Evolutionary conservation across 108 stramenopile genomes (phyloP).

Genomic region (Discostella pseudostelligera): DNA sequence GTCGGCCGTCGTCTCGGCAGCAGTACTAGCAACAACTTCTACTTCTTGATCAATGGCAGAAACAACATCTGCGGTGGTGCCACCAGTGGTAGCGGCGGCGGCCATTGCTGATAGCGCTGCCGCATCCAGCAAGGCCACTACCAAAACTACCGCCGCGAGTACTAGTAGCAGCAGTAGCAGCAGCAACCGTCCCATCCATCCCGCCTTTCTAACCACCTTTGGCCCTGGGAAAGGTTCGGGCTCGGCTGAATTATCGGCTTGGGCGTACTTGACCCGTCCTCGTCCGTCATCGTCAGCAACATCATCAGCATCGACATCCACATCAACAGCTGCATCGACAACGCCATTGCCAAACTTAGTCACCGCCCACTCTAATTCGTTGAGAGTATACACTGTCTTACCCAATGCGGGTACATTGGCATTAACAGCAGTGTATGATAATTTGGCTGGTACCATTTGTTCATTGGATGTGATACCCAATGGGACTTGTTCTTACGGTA

Average conservation of each 20-base stretch:
- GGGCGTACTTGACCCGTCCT: conserved; percentile 66
- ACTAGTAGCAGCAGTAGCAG: not conserved
- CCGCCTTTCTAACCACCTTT: conserved; percentile 40
- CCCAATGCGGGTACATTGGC: conserved; percentile 58
- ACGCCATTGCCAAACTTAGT: conserved; percentile 68
- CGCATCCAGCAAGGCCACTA: no score
- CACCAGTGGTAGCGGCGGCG: no score
- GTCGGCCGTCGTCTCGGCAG: no score
- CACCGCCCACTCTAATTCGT: conserved; percentile 73
- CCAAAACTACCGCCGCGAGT: not conserved
- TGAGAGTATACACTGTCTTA: conserved; percentile 61
- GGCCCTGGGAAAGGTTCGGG: conserved; percentile 41
- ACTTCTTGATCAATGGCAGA: no score
- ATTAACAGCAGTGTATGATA: conserved; percentile 54
- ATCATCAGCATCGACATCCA: not conserved
- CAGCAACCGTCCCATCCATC: conserved; percentile 43
- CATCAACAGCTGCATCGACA: not conserved
- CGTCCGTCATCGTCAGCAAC: conserved; percentile 11
- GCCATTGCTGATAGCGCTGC: no score
- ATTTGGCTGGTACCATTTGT: conserved; percentile 74
- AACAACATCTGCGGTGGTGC: no score
- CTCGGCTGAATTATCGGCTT: conserved; percentile 53
- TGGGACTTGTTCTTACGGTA: conserved; percentile 9
- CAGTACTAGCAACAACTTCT: no score
- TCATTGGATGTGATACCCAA: conserved; percentile 57